Percentiles rank a stretch among this genome's conserved stretches.
phyloP scores from a whole-genome alignment of 2,329 filamentous ascomycete species.

The Rachicladosporium sp. region DNA sequence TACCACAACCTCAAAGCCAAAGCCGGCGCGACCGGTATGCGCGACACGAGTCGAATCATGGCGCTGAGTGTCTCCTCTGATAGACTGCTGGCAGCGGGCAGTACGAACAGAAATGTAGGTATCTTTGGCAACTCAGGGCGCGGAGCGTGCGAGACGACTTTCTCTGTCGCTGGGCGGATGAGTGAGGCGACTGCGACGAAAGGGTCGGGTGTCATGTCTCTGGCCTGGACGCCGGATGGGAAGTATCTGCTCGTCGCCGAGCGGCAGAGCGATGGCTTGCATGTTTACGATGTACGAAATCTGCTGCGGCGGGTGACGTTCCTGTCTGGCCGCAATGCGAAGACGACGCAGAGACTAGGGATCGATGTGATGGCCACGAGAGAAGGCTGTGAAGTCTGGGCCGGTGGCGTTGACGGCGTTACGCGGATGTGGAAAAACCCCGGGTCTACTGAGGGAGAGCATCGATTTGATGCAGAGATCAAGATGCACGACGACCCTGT shows the following conservation, averaged over 20 bases:
- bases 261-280: constrained; percentile 41
- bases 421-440: constrained; percentile 36
- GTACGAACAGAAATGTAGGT: constrained; percentile 42
- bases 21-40: constrained; percentile 26
- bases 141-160: constrained; percentile 33
- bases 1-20: constrained; percentile 30
- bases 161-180: constrained; percentile 25
- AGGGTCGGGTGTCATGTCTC: constrained; percentile 43
- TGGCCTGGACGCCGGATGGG: constrained; percentile 47
- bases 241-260: constrained; percentile 48
- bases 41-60: constrained; percentile 40
- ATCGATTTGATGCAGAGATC: constrained; percentile 29
- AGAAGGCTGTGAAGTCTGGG: constrained; percentile 43
- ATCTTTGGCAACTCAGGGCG: constrained; percentile 40
- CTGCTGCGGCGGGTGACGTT: constrained; percentile 39
- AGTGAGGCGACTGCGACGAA: constrained; percentile 5
- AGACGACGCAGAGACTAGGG: constrained; percentile 44
- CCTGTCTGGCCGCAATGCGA: constrained; percentile 30
- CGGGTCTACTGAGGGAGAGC: constrained; percentile 27
- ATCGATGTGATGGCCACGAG: constrained; percentile 36
- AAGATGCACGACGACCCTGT: constrained; percentile 36
- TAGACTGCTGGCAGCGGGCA: constrained; percentile 46
- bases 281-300: constrained; percentile 49
- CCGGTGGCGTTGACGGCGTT: constrained; percentile 44
- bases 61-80: constrained; percentile 37